phyloP scores from a whole-genome alignment of 768 basidiomycete species.

The Nidula microcarpa region DNA sequence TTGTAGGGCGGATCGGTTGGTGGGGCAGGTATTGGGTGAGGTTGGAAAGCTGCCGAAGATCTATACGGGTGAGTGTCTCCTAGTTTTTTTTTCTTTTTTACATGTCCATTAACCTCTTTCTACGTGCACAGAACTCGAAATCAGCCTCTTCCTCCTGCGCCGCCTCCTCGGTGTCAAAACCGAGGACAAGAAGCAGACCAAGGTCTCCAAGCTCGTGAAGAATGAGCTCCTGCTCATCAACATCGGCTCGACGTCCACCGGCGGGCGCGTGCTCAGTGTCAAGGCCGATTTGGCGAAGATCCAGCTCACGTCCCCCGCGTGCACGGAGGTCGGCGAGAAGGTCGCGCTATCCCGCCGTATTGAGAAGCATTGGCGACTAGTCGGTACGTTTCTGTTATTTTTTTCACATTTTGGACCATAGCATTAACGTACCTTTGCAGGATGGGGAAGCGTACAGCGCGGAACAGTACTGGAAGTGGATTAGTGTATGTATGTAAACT shows the following conservation, averaged over 20 bases:
- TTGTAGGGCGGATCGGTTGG: constrained; percentile 93
- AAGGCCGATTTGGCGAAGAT: constrained; percentile 96
- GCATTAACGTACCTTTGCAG: constrained; percentile 16
- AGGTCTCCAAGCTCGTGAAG: constrained; percentile 87
- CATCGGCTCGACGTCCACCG: constrained; percentile 96
- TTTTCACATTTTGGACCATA: background rate
- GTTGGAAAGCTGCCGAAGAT: constrained; percentile 94
- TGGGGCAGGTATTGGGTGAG: constrained; percentile 94
- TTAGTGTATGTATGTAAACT: constrained; percentile 23
- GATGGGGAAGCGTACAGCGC: constrained; percentile 80
- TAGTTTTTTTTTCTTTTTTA: background rate
- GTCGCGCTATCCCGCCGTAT: constrained; percentile 92
- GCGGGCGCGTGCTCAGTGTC: constrained; percentile 90
- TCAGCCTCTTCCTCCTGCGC: constrained; percentile 91
- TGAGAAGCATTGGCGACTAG: constrained; percentile 97
- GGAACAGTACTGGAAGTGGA: constrained; percentile 82
- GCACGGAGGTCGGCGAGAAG: constrained; percentile 97
- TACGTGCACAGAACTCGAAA: constrained; percentile 68
- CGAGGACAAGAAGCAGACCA: constrained; percentile 98
- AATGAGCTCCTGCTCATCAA: constrained; percentile 94
- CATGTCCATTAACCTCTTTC: background rate
- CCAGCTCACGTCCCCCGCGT: constrained; percentile 89
- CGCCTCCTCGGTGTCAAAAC: constrained; percentile 97
- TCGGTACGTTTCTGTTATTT: constrained; percentile 56
- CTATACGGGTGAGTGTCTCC: constrained; percentile 63